These are phyloP conservation scores for Phytophthora pini DNA, from an alignment of 352 stramenopile genomes.

Conservation along the genomic window DNA sequence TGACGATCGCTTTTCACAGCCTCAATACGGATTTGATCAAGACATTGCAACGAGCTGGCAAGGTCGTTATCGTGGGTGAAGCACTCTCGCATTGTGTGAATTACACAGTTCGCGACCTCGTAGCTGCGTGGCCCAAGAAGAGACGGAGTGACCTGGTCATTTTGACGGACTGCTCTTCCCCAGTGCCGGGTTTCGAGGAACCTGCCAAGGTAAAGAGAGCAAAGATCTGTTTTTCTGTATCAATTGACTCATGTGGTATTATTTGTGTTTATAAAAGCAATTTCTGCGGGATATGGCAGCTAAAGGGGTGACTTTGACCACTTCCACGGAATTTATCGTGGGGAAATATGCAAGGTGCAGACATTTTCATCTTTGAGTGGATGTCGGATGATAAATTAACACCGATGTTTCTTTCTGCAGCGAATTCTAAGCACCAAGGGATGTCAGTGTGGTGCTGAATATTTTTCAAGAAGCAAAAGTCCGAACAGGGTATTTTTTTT, in stretches of 20 bases:
- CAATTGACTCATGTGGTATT: not conserved
- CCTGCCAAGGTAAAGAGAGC: constrained; percentile 44
- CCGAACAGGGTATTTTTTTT: no score
- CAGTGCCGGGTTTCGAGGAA: constrained; percentile 65
- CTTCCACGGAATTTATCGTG: constrained; percentile 37
- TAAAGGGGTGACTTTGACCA: constrained; percentile 58
- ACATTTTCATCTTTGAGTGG: not conserved
- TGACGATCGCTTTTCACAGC: constrained; percentile 17
- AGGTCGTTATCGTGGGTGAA: constrained; percentile 93
- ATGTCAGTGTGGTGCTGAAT: no score
- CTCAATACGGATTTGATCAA: constrained; percentile 87
- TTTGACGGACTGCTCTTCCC: constrained; percentile 68
- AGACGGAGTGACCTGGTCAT: constrained; percentile 65
- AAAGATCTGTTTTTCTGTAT: not conserved
- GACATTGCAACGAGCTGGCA: constrained; percentile 70
- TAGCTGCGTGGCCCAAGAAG: constrained; percentile 75
- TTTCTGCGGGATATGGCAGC: constrained; percentile 62
- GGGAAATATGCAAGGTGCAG: constrained; percentile 19
- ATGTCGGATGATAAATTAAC: not conserved
- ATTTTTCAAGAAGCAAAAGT: no score
- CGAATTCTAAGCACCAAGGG: not conserved
- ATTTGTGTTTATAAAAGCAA: constrained; percentile 28
- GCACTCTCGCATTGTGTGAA: constrained; percentile 96
- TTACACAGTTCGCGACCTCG: constrained; percentile 92
- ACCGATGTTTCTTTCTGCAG: not conserved